These are phyloP conservation scores for Thalassiosira livingstoniorum DNA, from an alignment of 352 stramenopile species.

Conservation along the genomic window DNA sequence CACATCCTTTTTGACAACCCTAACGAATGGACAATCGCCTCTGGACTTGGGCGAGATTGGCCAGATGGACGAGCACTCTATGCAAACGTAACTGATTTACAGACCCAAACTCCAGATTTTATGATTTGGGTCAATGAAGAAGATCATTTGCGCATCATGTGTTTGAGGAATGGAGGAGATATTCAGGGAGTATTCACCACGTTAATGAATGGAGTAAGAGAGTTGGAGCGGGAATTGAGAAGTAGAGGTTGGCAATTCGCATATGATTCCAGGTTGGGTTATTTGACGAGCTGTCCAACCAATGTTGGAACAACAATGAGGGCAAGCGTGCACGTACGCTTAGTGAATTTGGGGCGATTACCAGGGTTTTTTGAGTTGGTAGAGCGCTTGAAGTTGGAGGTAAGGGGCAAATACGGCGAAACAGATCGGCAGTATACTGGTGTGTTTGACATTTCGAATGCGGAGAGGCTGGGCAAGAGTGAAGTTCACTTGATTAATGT, in stretches of 20 bases:
- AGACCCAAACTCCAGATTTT: conserved; percentile 88
- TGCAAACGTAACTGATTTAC: conserved; percentile 82
- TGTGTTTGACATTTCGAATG: conserved; percentile 95
- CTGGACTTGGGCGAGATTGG: conserved; percentile 92
- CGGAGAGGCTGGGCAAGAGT: conserved; percentile 92
- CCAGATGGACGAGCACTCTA: conserved; percentile 92
- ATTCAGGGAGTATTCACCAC: conserved; percentile 91
- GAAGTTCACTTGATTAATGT: conserved; percentile 95
- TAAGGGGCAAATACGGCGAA: conserved; percentile 60
- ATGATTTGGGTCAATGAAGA: conserved; percentile 88
- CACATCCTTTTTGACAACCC: conserved; percentile 95
- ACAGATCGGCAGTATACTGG: conserved; percentile 73
- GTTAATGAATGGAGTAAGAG: conserved; percentile 87
- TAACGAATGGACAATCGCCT: conserved; percentile 85
- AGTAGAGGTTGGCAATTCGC: conserved; percentile 59
- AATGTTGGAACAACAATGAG: conserved; percentile 91
- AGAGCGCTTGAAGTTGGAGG: conserved; percentile 66
- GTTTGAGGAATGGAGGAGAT: conserved; percentile 87
- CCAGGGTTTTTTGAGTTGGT: conserved; percentile 73
- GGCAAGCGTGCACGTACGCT: conserved; percentile 90
- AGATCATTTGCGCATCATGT: conserved; percentile 81
- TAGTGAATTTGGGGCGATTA: conserved; percentile 86
- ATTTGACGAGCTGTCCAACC: conserved; percentile 90
- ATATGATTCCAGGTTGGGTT: conserved; percentile 82
- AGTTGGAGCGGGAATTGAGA: conserved; percentile 75